phyloP scores from a whole-genome alignment of 495 filamentous ascomycete species.

The Stereocaulon alpinum region DNA sequence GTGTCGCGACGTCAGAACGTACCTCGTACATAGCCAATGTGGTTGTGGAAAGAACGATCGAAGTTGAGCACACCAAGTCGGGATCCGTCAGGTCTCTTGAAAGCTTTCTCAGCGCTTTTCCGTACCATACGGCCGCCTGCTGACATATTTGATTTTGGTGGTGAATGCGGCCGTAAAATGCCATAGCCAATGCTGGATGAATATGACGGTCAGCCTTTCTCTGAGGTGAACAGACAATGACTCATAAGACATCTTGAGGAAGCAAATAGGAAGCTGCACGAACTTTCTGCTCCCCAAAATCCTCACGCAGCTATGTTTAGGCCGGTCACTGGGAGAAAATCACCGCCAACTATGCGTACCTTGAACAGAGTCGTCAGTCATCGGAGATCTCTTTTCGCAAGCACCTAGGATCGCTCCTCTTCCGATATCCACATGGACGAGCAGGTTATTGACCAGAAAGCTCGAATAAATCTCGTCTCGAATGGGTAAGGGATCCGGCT shows the following conservation, averaged over 20 bases:
- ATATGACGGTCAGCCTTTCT: not conserved
- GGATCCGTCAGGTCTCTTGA: not conserved
- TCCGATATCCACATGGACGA: slow-evolving; percentile 9
- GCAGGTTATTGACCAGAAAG: slow-evolving; percentile 8
- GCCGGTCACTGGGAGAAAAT: not conserved
- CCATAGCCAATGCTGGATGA: slow-evolving; percentile 9
- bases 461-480: not conserved
- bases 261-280: not conserved
- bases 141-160: slow-evolving; percentile 1
- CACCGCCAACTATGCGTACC: not conserved
- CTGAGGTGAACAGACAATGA: not conserved
- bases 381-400: slow-evolving; percentile 4
- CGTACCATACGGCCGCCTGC: slow-evolving; percentile 8
- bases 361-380: slow-evolving; percentile 2
- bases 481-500: not conserved
- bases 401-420: slow-evolving; percentile 2
- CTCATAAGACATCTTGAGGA: not conserved
- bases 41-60: slow-evolving; percentile 4
- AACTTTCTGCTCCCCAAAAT: not conserved
- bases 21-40: slow-evolving; percentile 12
- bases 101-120: slow-evolving; percentile 7
- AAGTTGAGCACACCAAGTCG: slow-evolving; percentile 2
- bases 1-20: not conserved
- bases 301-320: not conserved
- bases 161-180: slow-evolving; percentile 11